Percentiles rank a stretch among this genome's conserved stretches.
phyloP scores from a whole-genome alignment of 139 green algal genomes.

The Closterium sp. region DNA sequence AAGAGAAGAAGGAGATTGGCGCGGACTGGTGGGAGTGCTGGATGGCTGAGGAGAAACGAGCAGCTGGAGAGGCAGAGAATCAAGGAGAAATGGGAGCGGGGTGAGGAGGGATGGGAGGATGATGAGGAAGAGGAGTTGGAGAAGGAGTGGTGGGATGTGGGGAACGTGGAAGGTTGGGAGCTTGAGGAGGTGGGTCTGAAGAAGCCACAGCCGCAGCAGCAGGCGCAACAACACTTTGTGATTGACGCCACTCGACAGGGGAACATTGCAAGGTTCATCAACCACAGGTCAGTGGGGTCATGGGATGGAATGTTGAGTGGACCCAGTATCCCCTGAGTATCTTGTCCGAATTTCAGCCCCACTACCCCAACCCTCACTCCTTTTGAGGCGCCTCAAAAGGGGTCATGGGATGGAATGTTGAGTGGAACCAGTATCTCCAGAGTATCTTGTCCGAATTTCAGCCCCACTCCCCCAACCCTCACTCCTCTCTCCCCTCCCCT shows the following conservation, averaged over 20 bases:
- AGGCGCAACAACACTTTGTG: neutral
- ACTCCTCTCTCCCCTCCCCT: neutral
- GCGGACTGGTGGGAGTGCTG: neutral
- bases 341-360: no score
- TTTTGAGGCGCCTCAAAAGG: no score
- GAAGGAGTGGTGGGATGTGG: no score
- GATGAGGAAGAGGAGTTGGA: neutral
- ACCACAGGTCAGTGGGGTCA: slow-evolving; percentile 22
- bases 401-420: no score
- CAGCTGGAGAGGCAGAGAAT: neutral
- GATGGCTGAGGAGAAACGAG: neutral
- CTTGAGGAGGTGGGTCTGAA: no score
- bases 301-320: neutral
- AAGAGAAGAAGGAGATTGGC: neutral
- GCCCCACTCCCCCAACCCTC: neutral
- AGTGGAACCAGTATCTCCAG: no score
- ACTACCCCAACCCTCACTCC: neutral
- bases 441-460: no score
- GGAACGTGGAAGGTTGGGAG: neutral
- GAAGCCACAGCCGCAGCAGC: neutral
- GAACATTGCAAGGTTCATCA: slow-evolving; percentile 40
- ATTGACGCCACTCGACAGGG: slow-evolving; percentile 10
- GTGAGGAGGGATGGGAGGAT: neutral
- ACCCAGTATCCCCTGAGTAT: no score
- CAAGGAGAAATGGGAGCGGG: neutral